These are phyloP conservation scores for Dendrobium huoshanense DNA, from an alignment of 106 monocot species.

Conservation along the genomic window DNA sequence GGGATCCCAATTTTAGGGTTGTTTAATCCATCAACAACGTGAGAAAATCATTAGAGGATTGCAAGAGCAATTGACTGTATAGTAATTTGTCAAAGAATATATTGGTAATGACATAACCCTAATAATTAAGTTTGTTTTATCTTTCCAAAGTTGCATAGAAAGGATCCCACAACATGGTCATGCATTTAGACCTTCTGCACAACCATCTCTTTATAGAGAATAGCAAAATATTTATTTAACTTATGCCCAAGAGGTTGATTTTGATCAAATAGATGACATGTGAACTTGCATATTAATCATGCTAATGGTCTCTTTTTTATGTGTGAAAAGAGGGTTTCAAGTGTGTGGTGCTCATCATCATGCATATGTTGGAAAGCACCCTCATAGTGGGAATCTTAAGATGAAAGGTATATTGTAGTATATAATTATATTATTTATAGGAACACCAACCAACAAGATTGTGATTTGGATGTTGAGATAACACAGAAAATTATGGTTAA, in stretches of 20 bases:
- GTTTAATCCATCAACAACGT: neutral
- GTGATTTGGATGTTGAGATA: neutral
- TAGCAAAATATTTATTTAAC: neutral
- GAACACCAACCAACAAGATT: neutral
- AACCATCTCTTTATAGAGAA: neutral
- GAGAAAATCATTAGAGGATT: neutral
- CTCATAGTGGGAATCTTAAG: neutral
- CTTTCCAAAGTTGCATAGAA: neutral
- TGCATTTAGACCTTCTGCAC: neutral
- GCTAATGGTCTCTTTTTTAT: neutral
- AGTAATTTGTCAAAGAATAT: neutral
- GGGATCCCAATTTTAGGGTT: neutral
- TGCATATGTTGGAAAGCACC: neutral
- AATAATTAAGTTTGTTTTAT: neutral
- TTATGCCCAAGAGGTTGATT: neutral
- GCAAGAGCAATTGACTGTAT: neutral
- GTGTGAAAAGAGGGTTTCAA: neutral
- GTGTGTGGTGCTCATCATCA: neutral
- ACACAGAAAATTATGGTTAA: neutral
- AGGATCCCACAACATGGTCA: neutral
- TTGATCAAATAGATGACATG: neutral
- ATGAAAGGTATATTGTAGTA: neutral
- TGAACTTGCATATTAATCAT: conserved; percentile 1
- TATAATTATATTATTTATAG: neutral
- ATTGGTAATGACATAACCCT: neutral